Percentiles rank a stretch among this genome's conserved stretches.
Conservation (phyloP, 495 filamentous ascomycete genomes). For the Annulohypoxylon maeteangense region DNA sequence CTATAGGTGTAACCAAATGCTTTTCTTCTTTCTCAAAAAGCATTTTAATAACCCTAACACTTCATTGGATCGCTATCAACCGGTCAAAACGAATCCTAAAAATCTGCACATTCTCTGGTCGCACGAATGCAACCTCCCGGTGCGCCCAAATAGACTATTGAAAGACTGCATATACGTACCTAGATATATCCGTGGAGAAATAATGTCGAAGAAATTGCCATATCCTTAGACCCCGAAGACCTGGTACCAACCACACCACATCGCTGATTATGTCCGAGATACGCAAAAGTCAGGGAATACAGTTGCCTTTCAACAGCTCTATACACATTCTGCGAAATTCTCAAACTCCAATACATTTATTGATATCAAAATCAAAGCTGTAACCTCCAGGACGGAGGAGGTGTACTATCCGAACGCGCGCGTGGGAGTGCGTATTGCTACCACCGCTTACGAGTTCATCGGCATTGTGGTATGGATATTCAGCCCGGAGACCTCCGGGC, state of each 20-base stretch:
- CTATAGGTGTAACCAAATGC: too few relatives aligned
- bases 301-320: slow-evolving; percentile 19
- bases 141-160: background rate
- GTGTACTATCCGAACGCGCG: slow-evolving; percentile 30
- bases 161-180: background rate
- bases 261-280: background rate
- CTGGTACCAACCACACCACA: background rate
- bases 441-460: slow-evolving; percentile 18
- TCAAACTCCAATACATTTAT: slow-evolving; percentile 38
- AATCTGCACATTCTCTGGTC: background rate
- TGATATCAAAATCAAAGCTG: slow-evolving; percentile 50
- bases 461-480: slow-evolving; percentile 17
- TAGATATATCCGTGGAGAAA: background rate
- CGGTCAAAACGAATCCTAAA: background rate
- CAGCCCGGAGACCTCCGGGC: slow-evolving; percentile 51
- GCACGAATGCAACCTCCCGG: background rate
- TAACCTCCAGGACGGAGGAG: slow-evolving; percentile 54
- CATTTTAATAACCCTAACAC: background rate
- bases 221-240: background rate
- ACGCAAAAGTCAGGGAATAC: slow-evolving; percentile 12
- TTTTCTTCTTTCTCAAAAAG: too few relatives aligned
- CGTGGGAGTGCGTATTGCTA: slow-evolving; percentile 15
- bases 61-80: background rate
- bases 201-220: too few relatives aligned
- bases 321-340: background rate